Evolutionary conservation across 164 flowering plant genomes (phyloP).

Genomic region (Chimonanthus salicifolius): DNA sequence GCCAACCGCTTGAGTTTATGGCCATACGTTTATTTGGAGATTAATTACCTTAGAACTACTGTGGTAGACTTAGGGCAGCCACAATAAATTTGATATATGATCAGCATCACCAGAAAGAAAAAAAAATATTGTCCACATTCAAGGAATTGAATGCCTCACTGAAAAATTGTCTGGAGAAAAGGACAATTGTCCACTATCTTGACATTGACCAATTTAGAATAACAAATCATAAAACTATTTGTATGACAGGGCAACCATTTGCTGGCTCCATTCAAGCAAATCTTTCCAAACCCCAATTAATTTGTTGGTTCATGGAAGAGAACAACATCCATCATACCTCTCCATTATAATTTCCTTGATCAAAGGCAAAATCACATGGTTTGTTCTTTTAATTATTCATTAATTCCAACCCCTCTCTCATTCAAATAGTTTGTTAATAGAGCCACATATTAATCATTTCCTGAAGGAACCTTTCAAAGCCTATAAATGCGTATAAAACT

Average conservation of each 20-base stretch:
- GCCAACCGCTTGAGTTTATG: too few species aligned
- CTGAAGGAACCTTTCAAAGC: conserved; percentile 3
- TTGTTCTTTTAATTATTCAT: conserved; percentile 21
- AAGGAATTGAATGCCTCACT: not conserved
- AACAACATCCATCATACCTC: conserved; percentile 24
- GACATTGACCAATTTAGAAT: not conserved
- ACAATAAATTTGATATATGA: too few species aligned
- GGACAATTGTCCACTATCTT: not conserved
- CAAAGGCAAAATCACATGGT: conserved; percentile 47
- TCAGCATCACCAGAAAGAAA: not conserved
- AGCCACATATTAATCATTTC: conserved; percentile 20
- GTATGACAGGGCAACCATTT: conserved; percentile 10
- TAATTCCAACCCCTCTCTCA: conserved; percentile 2
- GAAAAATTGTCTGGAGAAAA: not conserved
- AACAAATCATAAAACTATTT: not conserved
- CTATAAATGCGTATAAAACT: not conserved
- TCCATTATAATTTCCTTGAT: conserved; percentile 20
- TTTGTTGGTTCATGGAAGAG: not conserved
- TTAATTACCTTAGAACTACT: not conserved
- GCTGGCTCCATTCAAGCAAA: conserved; percentile 13
- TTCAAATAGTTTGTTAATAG: conserved; percentile 17
- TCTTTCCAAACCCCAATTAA: conserved; percentile 10
- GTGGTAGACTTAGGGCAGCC: not conserved
- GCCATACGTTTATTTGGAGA: not conserved
- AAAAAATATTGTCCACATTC: not conserved